A percentile compares a stretch with the other conserved stretches of the same genome.
Conservation (phyloP, 129 eudicot species). For the Oenanthe sinensis region DNA sequence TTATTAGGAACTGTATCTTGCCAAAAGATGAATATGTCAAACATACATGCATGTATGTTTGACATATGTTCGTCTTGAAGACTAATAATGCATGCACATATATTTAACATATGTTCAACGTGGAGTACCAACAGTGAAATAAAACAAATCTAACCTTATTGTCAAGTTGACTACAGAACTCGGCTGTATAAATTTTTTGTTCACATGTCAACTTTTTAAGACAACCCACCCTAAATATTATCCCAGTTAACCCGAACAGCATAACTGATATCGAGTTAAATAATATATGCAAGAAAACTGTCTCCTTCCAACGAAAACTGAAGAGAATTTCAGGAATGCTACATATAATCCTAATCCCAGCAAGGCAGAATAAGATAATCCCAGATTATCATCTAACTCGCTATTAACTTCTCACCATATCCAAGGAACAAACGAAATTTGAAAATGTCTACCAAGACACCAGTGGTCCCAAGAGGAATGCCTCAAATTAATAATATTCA, state of each 20-base stretch:
- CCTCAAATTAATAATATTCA: neutral
- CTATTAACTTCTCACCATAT: neutral
- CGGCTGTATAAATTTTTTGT: neutral
- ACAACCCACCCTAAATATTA: neutral
- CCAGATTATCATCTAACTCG: neutral
- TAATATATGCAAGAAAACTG: neutral
- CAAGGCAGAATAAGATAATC: neutral
- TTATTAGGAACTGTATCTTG: neutral
- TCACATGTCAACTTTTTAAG: neutral
- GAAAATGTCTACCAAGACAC: neutral
- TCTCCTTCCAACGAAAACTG: neutral
- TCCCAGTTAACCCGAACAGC: neutral
- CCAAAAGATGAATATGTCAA: too few relatives aligned
- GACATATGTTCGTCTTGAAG: too few relatives aligned
- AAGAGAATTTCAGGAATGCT: neutral
- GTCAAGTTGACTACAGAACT: neutral
- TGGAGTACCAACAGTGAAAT: neutral
- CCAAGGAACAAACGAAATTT: neutral
- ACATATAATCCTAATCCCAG: neutral
- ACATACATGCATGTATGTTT: too few relatives aligned
- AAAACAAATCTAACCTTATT: neutral
- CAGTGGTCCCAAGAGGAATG: neutral
- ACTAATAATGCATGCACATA: neutral
- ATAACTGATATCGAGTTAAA: neutral
- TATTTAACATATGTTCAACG: neutral